Evolutionary conservation across 495 filamentous ascomycete species (phyloP), one percentile per base, ranked within the genome.

Genomic region (Xylaria intraflava): DNA sequence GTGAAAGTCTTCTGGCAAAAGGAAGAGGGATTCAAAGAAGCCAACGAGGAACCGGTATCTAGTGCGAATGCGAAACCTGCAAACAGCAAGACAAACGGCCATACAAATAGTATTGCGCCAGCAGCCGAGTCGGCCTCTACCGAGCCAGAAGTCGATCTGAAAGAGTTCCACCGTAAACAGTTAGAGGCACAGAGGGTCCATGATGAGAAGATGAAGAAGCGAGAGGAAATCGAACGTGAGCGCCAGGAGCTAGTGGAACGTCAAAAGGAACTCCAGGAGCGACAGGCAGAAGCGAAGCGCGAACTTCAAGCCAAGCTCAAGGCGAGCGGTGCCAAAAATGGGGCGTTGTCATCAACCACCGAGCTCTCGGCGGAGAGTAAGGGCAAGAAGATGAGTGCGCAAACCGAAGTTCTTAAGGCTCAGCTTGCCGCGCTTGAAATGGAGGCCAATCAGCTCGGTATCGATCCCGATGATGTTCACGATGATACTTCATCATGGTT

Each of bases 1-100:
- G 93, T 98, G 40, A 98, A 96, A 65, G 90, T 98, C 5, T 98
- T 90, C 62, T 98, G 93, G 93, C 80, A 88, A 66, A 92, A 87
- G 58, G 79, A 84, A 0, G 81, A 83, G 2, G 58, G 61, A 17
- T 71, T 72, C 29, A 64, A 69, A 5, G 58, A 61, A 17, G 72
- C 72, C 29, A 64, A 69, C 5, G 50, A 55, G 7, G 38, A 53
- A 40, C n/a, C 38, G 1, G 35, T 48, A 17, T 30, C 35, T 10
- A 61, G 64, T 52, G 58, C 47, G 7, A 61, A 66, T 52, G 58
- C 47, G 23, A 62, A 62, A 17, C 42, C 52, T 24, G 65, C 58
- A 3, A 61, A 62, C 23, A 58, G 53, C 5, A 24, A 52, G 31
- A 58, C 59, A 51, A 60, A 62, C 33, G 57, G 55, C 24, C 14